Conservation (phyloP, 371 early-diverging fungal genomes). For the Choanephora cucurbitarum region DNA sequence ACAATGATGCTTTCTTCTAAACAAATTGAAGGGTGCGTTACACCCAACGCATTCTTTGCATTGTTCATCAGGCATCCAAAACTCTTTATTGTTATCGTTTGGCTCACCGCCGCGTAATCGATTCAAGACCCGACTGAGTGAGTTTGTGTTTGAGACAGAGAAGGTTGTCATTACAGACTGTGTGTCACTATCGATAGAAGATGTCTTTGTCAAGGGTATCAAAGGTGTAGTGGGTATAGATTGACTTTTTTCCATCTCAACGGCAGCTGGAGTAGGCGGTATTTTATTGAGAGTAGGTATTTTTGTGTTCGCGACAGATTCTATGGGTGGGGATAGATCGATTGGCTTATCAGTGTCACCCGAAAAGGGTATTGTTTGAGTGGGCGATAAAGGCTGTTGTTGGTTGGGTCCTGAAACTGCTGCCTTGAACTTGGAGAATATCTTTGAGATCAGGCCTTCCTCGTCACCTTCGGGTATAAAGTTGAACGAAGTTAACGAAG, state of each 20-base stretch:
- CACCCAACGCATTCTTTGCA: constrained; percentile 81
- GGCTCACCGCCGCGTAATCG: constrained; percentile 56
- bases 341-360: constrained; percentile 2
- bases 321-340: not conserved
- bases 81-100: constrained; percentile 52
- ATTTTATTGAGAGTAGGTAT: constrained; percentile 3
- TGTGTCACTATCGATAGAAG: constrained; percentile 50
- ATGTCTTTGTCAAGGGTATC: constrained; percentile 24
- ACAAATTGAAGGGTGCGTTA: constrained; percentile 64
- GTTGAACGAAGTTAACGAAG: constrained; percentile 52
- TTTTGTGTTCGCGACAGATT: constrained; percentile 1
- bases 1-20: constrained; percentile 82
- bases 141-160: constrained; percentile 53
- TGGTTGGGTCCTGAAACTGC: constrained; percentile 44
- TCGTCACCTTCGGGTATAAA: constrained; percentile 52
- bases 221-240: constrained; percentile 4
- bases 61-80: constrained; percentile 84
- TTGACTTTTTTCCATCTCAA: constrained; percentile 10
- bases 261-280: not conserved
- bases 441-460: constrained; percentile 57
- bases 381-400: constrained; percentile 7
- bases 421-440: constrained; percentile 60
- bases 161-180: constrained; percentile 58
- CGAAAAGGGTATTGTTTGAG: constrained; percentile 9
- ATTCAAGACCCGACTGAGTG: constrained; percentile 48